Base-by-base conservation (phyloP, 2,329 filamentous ascomycete genomes). In the Neofusicoccum sp. region DNA sequence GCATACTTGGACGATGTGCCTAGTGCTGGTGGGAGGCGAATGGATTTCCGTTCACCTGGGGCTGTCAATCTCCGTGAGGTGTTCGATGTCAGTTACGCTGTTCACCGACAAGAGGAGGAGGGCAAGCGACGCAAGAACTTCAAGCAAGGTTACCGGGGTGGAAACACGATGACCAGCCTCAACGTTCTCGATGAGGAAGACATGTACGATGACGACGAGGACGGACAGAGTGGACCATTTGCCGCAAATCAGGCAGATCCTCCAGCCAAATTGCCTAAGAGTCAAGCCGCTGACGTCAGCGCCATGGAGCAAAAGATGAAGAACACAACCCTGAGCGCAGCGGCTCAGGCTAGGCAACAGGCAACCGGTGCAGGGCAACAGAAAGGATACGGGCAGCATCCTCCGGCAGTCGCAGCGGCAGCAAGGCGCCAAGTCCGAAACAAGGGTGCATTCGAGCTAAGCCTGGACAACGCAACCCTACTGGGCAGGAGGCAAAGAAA, bases 71-170 rank as follows among this genome's bases (percentile, higher is more conserved):
- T 99, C 11, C 92, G 95, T 64, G 95, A 99, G 77, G 93, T 98
- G 2, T 99, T 99, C 69, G 95, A 99, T 72, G 94, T 99, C 54
- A 90, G 92, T n/a, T 99, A 99, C 72, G 94, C 95, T 7, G 95
- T 99, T 7, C 95, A 98, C 75, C 85, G 95, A 50, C 93, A 98
- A 77, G 95, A 98, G 77, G 95, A 99, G 75, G 95, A 98, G 77
- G 89, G 87, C 71, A 98, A 97, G 80, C 88, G 93, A 61, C 87
- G 92, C 67, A 96, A 96, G 77, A 91, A 96, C 72, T 85, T 93
- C 69, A 81, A 86, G 79, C 83, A 93, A 82, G 85, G 90, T 70
- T 82, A 89, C 80, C 75, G 89, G 71, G 79, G 88, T 66, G 82
- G 78, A 6, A 86, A 86, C 29, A 86, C 86, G 6, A 85, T 96